phyloP scores from a whole-genome alignment of 2,329 filamentous ascomycete genomes.

The Fusarium musae region DNA sequence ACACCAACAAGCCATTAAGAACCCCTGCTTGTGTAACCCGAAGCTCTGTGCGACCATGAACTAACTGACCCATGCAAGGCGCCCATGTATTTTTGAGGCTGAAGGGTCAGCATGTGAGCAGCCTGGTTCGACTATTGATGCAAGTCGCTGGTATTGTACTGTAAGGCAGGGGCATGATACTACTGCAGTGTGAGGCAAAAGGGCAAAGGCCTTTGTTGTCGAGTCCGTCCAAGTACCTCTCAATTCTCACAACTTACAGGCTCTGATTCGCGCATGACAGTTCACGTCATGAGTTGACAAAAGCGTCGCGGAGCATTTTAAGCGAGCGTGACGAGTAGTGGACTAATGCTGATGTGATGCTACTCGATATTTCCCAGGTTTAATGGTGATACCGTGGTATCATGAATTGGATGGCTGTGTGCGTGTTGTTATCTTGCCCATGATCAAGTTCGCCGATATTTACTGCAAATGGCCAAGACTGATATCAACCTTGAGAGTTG shows the following conservation, averaged over 20 bases:
- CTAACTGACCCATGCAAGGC: slow-evolving; percentile 9
- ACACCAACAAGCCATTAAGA: background rate
- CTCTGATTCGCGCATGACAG: slow-evolving; percentile 7
- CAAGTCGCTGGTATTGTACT: slow-evolving; percentile 19
- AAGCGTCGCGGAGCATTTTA: slow-evolving; percentile 3
- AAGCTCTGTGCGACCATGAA: slow-evolving; percentile 3
- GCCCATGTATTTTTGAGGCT: slow-evolving; percentile 17
- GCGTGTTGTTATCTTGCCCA: background rate
- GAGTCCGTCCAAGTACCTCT: slow-evolving; percentile 11
- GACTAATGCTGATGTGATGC: slow-evolving; percentile 29
- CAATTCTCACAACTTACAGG: slow-evolving; percentile 13
- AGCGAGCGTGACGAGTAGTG: slow-evolving; percentile 21
- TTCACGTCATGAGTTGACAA: slow-evolving; percentile 13
- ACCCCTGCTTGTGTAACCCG: slow-evolving; percentile 16
- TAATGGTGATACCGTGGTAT: slow-evolving; percentile 3
- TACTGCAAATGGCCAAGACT: background rate
- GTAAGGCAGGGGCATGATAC: background rate
- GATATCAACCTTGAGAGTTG: background rate
- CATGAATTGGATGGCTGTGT: background rate
- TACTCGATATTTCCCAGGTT: background rate
- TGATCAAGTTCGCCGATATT: background rate
- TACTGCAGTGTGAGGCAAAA: background rate
- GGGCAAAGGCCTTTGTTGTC: background rate
- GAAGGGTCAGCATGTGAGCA: slow-evolving; percentile 29
- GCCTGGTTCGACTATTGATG: slow-evolving; percentile 30